Evolutionary conservation across 192 early-diverging fungal species (phyloP).

Genomic region (Backusella tuberculispora): DNA sequence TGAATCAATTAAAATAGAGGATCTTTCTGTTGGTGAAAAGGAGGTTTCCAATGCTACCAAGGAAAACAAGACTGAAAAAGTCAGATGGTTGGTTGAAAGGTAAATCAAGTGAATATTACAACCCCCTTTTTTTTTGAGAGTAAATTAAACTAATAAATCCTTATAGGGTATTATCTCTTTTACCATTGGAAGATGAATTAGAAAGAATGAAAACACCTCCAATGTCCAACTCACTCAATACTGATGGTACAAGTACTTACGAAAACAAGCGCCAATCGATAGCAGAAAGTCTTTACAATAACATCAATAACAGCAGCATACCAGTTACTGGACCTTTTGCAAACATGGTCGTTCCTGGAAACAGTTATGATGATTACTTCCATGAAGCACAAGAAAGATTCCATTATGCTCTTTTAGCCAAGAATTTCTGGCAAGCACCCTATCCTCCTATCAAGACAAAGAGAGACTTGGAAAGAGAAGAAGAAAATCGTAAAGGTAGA

Average conservation of each 20-base stretch:
- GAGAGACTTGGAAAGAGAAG: constrained; percentile 32
- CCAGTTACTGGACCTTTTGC: background rate
- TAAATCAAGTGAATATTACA: background rate
- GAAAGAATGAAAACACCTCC: constrained; percentile 40
- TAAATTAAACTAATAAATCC: background rate
- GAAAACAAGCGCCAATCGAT: constrained; percentile 3
- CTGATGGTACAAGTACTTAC: background rate
- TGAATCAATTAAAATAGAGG: constrained; percentile 23
- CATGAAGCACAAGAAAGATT: constrained; percentile 44
- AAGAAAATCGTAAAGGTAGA: constrained; percentile 33
- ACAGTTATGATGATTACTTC: constrained; percentile 48
- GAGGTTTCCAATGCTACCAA: constrained; percentile 10
- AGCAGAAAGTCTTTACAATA: background rate
- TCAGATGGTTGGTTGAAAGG: constrained; percentile 45
- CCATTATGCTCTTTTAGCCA: constrained; percentile 43
- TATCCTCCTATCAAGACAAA: constrained; percentile 42
- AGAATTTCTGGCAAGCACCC: constrained; percentile 42
- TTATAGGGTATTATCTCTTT: constrained; percentile 37
- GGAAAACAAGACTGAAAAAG: constrained; percentile 41
- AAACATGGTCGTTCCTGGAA: constrained; percentile 37
- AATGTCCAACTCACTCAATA: constrained; percentile 21
- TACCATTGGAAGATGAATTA: constrained; percentile 45
- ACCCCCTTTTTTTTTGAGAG: constrained; percentile 10
- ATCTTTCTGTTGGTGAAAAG: constrained; percentile 24
- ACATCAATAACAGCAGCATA: background rate